These are phyloP conservation scores for Agarophyton chilense DNA, from an alignment of 23 red algal species.

Conservation along the genomic window DNA sequence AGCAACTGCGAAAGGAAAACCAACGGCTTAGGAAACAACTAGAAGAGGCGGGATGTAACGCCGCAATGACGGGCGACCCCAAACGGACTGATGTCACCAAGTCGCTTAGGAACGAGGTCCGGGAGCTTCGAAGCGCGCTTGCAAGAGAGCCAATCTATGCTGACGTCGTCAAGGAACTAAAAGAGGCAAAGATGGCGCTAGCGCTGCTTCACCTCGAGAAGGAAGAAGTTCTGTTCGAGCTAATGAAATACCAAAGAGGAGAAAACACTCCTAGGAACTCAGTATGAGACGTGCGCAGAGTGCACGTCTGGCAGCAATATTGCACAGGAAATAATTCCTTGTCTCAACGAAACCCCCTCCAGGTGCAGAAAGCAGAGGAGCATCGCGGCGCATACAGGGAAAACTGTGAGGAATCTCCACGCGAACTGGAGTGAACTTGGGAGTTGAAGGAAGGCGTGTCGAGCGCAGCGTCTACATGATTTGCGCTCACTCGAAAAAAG, in stretches of 20 bases:
- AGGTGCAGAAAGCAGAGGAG: too few relatives aligned
- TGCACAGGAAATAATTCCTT: too few relatives aligned
- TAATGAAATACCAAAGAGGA: slow-evolving; percentile 75
- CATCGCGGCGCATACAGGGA: too few relatives aligned
- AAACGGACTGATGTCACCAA: slow-evolving; percentile 55
- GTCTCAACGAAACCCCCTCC: too few relatives aligned
- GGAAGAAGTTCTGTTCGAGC: slow-evolving; percentile 66
- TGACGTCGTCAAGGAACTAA: slow-evolving; percentile 72
- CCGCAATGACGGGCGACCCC: slow-evolving; percentile 2
- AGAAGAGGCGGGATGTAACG: slow-evolving; percentile 47
- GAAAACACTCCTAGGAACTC: slow-evolving; percentile 29
- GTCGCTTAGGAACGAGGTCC: slow-evolving; percentile 55
- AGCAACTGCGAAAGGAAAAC: slow-evolving; percentile 65
- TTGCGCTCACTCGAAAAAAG: too few relatives aligned
- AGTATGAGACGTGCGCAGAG: too few relatives aligned
- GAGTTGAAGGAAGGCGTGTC: not conserved
- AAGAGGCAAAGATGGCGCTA: slow-evolving; percentile 83
- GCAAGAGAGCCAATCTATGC: slow-evolving; percentile 68
- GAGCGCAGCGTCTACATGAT: not conserved
- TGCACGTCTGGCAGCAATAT: too few relatives aligned
- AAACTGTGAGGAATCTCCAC: too few relatives aligned
- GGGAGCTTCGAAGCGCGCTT: slow-evolving; percentile 58
- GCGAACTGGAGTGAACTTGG: not conserved
- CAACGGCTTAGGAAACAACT: slow-evolving; percentile 71
- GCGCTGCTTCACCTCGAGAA: slow-evolving; percentile 74